These are phyloP conservation scores for Brassica hybrid DNA, from an alignment of 441 rosid genomes.

Conservation along the genomic window DNA sequence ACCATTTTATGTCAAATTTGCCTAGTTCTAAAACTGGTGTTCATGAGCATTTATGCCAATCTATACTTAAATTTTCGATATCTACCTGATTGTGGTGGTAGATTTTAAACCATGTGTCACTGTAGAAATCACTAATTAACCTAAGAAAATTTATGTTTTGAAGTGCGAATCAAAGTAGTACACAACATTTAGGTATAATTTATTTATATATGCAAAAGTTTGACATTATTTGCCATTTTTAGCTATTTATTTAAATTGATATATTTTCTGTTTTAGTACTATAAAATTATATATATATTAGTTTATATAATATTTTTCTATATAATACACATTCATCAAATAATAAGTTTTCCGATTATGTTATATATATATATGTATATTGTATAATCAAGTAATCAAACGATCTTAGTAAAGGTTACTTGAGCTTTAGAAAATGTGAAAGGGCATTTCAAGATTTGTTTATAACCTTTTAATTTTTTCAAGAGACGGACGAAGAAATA, in stretches of 20 bases:
- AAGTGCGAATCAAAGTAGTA: neutral
- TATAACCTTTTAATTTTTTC: conserved; percentile 39
- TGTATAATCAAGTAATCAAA: neutral
- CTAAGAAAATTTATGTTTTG: neutral
- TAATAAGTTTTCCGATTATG: too few species aligned
- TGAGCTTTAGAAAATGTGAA: conserved; percentile 39
- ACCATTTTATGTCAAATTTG: neutral
- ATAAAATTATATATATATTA: neutral
- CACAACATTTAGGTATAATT: neutral
- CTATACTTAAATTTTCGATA: too few species aligned
- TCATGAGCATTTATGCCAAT: too few species aligned
- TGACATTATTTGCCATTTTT: neutral
- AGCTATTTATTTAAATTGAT: neutral
- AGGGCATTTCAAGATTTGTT: conserved; percentile 33
- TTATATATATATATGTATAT: neutral
- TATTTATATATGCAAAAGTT: neutral
- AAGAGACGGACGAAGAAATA: conserved; percentile 35
- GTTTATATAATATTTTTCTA: too few species aligned
- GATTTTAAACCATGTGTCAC: too few species aligned
- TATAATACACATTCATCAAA: neutral
- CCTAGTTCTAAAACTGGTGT: neutral
- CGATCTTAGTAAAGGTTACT: neutral
- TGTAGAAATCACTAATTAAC: neutral
- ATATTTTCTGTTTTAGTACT: neutral
- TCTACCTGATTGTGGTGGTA: too few species aligned